A percentile compares a stretch with the other conserved stretches of the same genome.
Conservation (phyloP, 805 yeast genomes). For the Spathaspora arborariae region DNA sequence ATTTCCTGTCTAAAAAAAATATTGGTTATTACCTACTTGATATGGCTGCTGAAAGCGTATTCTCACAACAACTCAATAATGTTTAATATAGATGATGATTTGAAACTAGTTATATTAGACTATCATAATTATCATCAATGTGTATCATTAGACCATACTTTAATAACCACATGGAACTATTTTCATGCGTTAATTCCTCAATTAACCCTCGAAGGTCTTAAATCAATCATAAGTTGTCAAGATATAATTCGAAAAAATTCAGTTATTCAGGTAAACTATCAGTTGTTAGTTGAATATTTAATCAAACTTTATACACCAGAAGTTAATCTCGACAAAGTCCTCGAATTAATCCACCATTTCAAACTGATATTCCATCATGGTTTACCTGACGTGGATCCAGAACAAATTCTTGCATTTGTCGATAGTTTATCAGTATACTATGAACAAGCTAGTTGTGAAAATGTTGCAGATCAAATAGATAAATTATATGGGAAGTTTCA, state of each 20-base stretch:
- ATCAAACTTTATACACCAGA: background rate
- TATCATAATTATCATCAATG: conserved; percentile 8
- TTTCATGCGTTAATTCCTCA: conserved; percentile 5
- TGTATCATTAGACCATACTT: conserved; percentile 4
- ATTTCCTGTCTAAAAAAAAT: background rate
- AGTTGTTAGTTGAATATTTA: conserved; percentile 1
- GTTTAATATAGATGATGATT: conserved; percentile 6
- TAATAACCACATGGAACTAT: conserved; percentile 2
- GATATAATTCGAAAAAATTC: background rate
- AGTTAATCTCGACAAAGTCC: background rate
- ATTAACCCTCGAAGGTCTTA: background rate
- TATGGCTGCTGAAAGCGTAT: background rate
- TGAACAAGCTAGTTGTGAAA: background rate
- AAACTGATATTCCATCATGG: background rate
- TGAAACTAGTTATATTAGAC: conserved; percentile 8
- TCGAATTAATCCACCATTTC: conserved; percentile 1
- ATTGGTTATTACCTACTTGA: background rate
- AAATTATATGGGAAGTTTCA: background rate
- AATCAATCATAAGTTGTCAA: background rate
- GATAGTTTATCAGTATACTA: background rate
- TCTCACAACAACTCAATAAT: background rate
- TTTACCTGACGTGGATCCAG: background rate
- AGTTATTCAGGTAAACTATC: background rate
- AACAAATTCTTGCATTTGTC: background rate
- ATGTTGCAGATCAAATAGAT: background rate